A percentile compares a stretch with the other conserved stretches of the same genome.
Evolutionary conservation across 2,329 filamentous ascomycete species (phyloP).

Genomic region (Lasiodiplodia sp.): DNA sequence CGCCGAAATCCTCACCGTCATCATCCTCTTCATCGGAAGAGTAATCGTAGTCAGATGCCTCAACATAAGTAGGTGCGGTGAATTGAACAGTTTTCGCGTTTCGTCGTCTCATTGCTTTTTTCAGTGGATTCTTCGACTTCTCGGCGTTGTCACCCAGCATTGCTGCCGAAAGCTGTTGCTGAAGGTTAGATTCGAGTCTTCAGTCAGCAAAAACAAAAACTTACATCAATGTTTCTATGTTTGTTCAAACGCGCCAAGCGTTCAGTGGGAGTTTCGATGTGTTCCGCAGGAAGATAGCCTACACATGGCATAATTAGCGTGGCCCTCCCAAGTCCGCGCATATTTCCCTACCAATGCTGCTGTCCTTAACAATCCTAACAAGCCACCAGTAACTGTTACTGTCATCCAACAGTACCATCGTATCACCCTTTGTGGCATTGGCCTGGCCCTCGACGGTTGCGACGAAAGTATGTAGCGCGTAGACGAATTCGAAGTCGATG

Average conservation of each 20-base stretch:
- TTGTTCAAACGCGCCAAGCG: conserved; percentile 93
- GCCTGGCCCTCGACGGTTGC: conserved; percentile 98
- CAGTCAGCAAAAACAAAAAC: conserved; percentile 40
- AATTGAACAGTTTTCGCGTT: conserved; percentile 90
- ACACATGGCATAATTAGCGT: conserved; percentile 21
- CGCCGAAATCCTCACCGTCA: conserved; percentile 45
- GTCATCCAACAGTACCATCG: conserved; percentile 97
- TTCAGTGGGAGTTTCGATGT: conserved; percentile 98
- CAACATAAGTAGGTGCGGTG: conserved; percentile 82
- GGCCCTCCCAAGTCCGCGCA: conserved; percentile 28
- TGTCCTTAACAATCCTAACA: conserved; percentile 95
- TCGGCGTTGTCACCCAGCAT: conserved; percentile 77
- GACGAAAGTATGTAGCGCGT: conserved; percentile 96
- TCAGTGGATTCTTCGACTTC: conserved; percentile 82
- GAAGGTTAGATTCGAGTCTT: conserved; percentile 30
- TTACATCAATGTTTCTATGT: conserved; percentile 95
- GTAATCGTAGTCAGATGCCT: conserved; percentile 87
- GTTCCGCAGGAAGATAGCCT: conserved; percentile 96
- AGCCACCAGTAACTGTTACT: conserved; percentile 99
- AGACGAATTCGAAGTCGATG: conserved; percentile 99
- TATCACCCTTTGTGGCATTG: conserved; percentile 97
- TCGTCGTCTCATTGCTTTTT: conserved; percentile 80
- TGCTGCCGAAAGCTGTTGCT: conserved; percentile 67
- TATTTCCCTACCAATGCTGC: conserved; percentile 75
- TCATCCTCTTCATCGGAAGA: conserved; percentile 72